Base-by-base conservation (phyloP, 2,329 filamentous ascomycete genomes). In the Daldinia eschscholtzii region DNA sequence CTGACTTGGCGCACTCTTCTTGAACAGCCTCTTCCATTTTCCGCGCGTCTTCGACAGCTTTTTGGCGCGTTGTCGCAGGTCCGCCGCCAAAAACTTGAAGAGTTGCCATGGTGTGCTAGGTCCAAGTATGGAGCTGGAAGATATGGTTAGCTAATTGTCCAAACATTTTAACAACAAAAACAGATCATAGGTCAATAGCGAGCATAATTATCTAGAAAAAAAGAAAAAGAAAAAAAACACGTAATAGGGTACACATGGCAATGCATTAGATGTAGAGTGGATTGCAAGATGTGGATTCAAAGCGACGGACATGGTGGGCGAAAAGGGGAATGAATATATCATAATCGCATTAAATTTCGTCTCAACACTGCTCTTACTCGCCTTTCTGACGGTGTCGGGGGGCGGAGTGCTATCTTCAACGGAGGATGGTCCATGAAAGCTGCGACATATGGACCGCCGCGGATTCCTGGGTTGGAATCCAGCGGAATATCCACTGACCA, bases 41-140 rank as follows among this genome's bases (percentile, higher is more conserved):
- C 72, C 86, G 86, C 35, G 91, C 91, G 85, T 93, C 91, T 76
- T 92, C 87, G 35, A 90, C 81, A 58, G 89, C 89, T 76, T 88
- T 88, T 71, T 85, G 82, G 76, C 71, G 73, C 55, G 74, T 70
- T 7, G 67, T 66, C 60, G 73, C 70, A 72, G 61, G 62, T 67
- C 72, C 72, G 18, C 57, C 61, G 41, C 74, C 73, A 64, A 73
- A 69, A 44, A 77, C 74, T 69, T 75, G 73, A 60, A 76, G 61
- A 60, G 70, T 72, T 64, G 74, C 71, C 77, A 78, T 78, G 59
- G 35, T 61, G 70, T 61, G 37, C 57, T 5, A 23, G 9, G 28
- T 42, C 62, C 48, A 44, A 66, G n/a, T n/a, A 35, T 35, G 23
- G n/a, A 20, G 4, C 71, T 74, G 46, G 39, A n/a, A 23, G 7